Percentiles rank a stretch among this genome's conserved stretches.
Evolutionary conservation across 257 asterid species (phyloP).

Genomic region (Solanum piurae): DNA sequence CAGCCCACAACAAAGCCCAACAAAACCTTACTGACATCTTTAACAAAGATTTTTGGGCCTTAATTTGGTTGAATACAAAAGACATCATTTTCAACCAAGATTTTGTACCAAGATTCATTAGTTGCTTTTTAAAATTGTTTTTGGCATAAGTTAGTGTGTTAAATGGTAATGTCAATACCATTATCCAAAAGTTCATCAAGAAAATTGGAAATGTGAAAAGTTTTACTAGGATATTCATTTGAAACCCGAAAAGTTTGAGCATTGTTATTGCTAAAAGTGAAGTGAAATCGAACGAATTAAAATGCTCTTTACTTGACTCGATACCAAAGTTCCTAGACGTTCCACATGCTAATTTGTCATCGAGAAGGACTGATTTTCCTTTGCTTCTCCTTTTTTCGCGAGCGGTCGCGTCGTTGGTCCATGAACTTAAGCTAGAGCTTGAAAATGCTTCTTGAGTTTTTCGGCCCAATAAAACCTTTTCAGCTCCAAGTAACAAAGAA

Average conservation of each 20-base stretch:
- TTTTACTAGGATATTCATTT: conserved; percentile 22
- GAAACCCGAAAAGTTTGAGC: conserved; percentile 29
- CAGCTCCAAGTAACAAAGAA: conserved; percentile 35
- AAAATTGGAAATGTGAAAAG: conserved; percentile 30
- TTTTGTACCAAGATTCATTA: conserved; percentile 9
- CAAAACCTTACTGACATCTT: conserved; percentile 21
- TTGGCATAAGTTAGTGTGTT: conserved; percentile 14
- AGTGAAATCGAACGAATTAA: conserved; percentile 10
- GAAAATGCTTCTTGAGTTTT: conserved; percentile 7
- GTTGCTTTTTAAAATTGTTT: conserved; percentile 18
- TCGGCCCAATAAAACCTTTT: conserved; percentile 29
- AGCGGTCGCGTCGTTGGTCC: not conserved
- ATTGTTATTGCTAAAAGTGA: conserved; percentile 11
- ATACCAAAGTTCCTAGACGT: not conserved
- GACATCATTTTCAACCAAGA: conserved; percentile 10
- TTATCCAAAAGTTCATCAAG: conserved; percentile 16
- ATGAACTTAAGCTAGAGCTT: conserved; percentile 1
- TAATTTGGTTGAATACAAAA: conserved; percentile 11
- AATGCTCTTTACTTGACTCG: not conserved
- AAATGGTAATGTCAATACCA: conserved; percentile 32
- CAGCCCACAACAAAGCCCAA: conserved; percentile 31
- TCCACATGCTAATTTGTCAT: conserved; percentile 1
- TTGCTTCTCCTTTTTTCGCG: not conserved
- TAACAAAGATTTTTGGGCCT: conserved; percentile 15
- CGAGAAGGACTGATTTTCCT: not conserved